Evolutionary conservation across 106 monocot species (phyloP), one percentile per base, ranked within the genome.

Genomic region (Hemerocallis citrina): DNA sequence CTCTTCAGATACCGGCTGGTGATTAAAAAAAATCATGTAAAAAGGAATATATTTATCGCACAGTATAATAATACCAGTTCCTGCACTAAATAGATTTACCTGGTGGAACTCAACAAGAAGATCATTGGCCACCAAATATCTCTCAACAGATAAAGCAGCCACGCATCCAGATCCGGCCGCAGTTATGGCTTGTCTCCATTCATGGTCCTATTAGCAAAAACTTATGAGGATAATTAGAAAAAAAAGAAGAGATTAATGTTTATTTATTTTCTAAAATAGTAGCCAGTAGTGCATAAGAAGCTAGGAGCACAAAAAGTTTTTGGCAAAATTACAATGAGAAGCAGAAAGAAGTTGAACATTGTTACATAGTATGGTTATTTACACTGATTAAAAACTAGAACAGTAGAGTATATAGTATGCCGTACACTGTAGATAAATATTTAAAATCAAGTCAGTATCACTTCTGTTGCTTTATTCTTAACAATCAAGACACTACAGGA

Each of bases 131-230:
- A 70, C 83, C 29, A 96, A 74, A 70, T 96, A 96, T 87, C 90
- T 96, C 71, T 96, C 95, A 62, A 90, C 95, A 12, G 95, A 90
- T 63, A 96, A 84, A 63, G 95, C 90, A 74, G 95, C 95, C 48
- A 87, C 32, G 55, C 95, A 96, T 73, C 95, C 95, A 74, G 95
- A 90, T 63, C 95, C 95, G 78, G 95, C 95, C 55, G 95, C 95
- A 70, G 95, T 96, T 70, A 96, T 23, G 1, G 95, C 95, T 74
- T 96, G 95, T 55, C 95, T 96, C 95, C 95, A 96, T 69, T 96
- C 95, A 70, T 96, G 90, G 66, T 96, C 95, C 95, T 96, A 65
- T 36, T 12, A 72, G 30, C 46, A 43, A 39, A n/a, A 56, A 59
- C 23, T 38, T 6, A 21, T 3, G 10, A 58, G 9, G n/a, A n/a